These are phyloP conservation scores for Scleromitrula shiraiana DNA, from an alignment of 2,329 filamentous ascomycete species.

Conservation along the genomic window DNA sequence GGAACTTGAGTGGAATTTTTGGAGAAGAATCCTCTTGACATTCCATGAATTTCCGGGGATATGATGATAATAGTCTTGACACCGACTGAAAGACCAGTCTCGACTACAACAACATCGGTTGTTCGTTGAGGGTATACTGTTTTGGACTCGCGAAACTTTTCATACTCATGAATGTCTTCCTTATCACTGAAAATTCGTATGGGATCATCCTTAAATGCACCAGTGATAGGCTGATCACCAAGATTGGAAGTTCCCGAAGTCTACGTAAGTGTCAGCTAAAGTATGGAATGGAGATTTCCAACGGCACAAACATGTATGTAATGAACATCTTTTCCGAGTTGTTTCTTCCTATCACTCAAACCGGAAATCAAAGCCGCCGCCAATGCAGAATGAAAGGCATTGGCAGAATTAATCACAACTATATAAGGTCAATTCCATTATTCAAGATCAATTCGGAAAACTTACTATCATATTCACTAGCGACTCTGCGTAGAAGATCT, in stretches of 20 bases:
- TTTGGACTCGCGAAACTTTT: constrained; percentile 31
- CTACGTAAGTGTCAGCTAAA: constrained; percentile 14
- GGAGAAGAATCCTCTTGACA: constrained; percentile 35
- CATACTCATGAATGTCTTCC: constrained; percentile 37
- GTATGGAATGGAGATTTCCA: too few relatives aligned
- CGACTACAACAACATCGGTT: constrained; percentile 36
- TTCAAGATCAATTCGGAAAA: neutral
- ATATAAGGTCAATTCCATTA: neutral
- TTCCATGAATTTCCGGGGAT: constrained; percentile 40
- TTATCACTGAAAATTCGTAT: constrained; percentile 36
- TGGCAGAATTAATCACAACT: constrained; percentile 37
- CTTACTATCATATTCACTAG: constrained; percentile 19
- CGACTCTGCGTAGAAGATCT: constrained; percentile 13
- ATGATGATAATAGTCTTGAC: constrained; percentile 40
- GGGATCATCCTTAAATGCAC: constrained; percentile 23
- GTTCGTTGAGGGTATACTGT: constrained; percentile 38
- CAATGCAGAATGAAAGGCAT: constrained; percentile 31
- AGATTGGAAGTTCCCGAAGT: constrained; percentile 38
- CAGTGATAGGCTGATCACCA: constrained; percentile 34
- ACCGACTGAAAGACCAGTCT: constrained; percentile 32
- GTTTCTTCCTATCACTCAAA: constrained; percentile 32
- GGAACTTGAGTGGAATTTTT: constrained; percentile 33
- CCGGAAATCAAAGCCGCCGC: constrained; percentile 37
- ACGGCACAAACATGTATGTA: constrained; percentile 32
- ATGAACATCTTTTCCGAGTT: constrained; percentile 31